Percentiles rank a stretch among this genome's conserved stretches.
Evolutionary conservation across 306 rosid species (phyloP).

Genomic region (Hylodesmum podocarpum): DNA sequence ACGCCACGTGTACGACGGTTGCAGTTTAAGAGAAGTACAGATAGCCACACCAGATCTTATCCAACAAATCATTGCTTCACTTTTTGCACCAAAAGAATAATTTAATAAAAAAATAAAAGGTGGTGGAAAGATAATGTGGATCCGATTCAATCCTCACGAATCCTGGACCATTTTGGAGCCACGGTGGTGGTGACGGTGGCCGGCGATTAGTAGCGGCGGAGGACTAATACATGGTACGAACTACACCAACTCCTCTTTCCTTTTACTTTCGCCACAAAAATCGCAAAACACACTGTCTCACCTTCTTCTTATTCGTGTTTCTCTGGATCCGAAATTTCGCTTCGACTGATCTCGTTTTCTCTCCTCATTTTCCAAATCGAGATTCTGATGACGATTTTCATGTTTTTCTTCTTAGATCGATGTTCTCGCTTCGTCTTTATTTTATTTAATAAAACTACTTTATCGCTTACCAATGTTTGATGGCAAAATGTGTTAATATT

Average conservation of each 20-base stretch:
- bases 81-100: background rate
- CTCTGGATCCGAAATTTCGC: background rate
- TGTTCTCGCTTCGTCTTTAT: background rate
- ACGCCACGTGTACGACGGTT: background rate
- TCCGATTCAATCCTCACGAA: conserved; percentile 27
- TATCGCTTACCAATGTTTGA: background rate
- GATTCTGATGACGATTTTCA: background rate
- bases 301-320: background rate
- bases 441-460: background rate
- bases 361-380: background rate
- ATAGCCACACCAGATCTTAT: background rate
- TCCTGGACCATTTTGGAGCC: background rate
- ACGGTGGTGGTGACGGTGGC: conserved; percentile 25
- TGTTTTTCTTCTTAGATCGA: conserved; percentile 18
- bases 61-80: background rate
- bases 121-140: conserved; percentile 25
- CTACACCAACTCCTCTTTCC: conserved; percentile 2
- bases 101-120: background rate
- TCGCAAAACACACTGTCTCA: background rate
- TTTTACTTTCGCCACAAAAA: background rate
- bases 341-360: background rate
- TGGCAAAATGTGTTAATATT: background rate
- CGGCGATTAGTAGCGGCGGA: background rate
- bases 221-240: background rate
- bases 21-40: background rate